These are phyloP conservation scores for Monosporozyma aerobia DNA, from an alignment of 805 yeast genomes.

Conservation along the genomic window DNA sequence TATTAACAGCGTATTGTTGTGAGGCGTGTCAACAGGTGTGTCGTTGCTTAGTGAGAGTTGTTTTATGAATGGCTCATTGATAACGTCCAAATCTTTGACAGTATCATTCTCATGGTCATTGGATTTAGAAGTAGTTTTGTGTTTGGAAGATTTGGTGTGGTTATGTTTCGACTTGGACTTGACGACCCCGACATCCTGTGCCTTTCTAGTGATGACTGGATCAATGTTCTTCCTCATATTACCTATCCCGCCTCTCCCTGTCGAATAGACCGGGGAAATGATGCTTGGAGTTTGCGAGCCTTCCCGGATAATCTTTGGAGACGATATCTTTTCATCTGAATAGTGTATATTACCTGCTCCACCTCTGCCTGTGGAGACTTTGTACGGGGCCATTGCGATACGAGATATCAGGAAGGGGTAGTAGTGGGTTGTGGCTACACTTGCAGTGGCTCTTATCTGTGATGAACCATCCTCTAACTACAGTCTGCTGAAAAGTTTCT, in stretches of 20 bases:
- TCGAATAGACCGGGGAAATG: conserved; percentile 46
- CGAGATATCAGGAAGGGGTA: not conserved
- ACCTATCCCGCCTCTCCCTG: conserved; percentile 77
- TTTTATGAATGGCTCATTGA: not conserved
- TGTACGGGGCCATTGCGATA: conserved; percentile 6
- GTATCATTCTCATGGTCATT: not conserved
- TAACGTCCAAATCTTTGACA: not conserved
- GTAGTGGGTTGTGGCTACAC: not conserved
- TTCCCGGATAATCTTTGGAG: conserved; percentile 48
- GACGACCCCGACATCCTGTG: conserved; percentile 48
- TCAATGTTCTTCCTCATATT: conserved; percentile 59
- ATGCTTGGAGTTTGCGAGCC: conserved; percentile 56
- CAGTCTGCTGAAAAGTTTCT: too few species aligned
- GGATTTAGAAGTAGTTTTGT: too few species aligned
- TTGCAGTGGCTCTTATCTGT: too few species aligned
- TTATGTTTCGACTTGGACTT: not conserved
- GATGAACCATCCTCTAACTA: too few species aligned
- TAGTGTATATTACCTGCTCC: conserved; percentile 63
- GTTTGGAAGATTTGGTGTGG: not conserved
- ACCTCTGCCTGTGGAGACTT: conserved; percentile 61
- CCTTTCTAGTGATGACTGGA: conserved; percentile 46
- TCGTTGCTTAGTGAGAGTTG: too few species aligned
- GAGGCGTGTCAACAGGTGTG: too few species aligned
- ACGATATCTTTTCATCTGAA: conserved; percentile 33
- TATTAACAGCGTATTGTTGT: too few species aligned